Percentiles rank a stretch among this genome's conserved stretches.
phyloP scores from a whole-genome alignment of 2,329 filamentous ascomycete genomes.

The Cladophialophora chaetospira region DNA sequence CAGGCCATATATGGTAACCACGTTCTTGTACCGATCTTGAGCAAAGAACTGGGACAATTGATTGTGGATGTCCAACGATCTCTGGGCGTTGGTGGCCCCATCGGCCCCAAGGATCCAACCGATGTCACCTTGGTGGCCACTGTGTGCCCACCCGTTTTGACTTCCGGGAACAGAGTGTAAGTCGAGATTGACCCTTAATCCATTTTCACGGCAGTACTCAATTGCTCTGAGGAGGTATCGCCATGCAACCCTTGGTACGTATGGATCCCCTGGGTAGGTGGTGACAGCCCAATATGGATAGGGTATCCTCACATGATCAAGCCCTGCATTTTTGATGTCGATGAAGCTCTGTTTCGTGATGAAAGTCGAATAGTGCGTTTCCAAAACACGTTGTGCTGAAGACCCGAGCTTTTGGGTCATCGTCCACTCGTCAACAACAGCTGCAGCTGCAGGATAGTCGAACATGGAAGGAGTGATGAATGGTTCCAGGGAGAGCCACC shows the following conservation, averaged over 20 bases:
- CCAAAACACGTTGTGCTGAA: slow-evolving; percentile 63
- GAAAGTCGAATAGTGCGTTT: slow-evolving; percentile 88
- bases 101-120: slow-evolving; percentile 90
- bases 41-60: slow-evolving; percentile 89
- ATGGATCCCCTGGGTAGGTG: slow-evolving; percentile 82
- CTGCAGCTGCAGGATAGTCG: slow-evolving; percentile 61
- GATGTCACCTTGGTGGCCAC: slow-evolving; percentile 76
- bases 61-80: slow-evolving; percentile 84
- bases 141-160: slow-evolving; percentile 98
- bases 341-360: slow-evolving; percentile 81
- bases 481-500: slow-evolving; percentile 91
- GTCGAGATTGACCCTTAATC: slow-evolving; percentile 88
- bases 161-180: slow-evolving; percentile 88
- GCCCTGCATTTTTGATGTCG: slow-evolving; percentile 80
- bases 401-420: slow-evolving; percentile 70
- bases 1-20: slow-evolving; percentile 89
- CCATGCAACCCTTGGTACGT: slow-evolving; percentile 84
- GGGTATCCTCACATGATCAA: slow-evolving; percentile 96
- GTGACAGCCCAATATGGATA: slow-evolving; percentile 94
- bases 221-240: slow-evolving; percentile 89
- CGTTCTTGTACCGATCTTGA: slow-evolving; percentile 87
- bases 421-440: slow-evolving; percentile 85
- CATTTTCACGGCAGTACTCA: slow-evolving; percentile 91
- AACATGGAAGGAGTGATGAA: slow-evolving; percentile 96
- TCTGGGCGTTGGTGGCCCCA: slow-evolving; percentile 73